Evolutionary conservation across 495 filamentous ascomycete genomes (phyloP), one percentile per base, ranked within the genome.

Genomic region (Penicillium ochrochloron): DNA sequence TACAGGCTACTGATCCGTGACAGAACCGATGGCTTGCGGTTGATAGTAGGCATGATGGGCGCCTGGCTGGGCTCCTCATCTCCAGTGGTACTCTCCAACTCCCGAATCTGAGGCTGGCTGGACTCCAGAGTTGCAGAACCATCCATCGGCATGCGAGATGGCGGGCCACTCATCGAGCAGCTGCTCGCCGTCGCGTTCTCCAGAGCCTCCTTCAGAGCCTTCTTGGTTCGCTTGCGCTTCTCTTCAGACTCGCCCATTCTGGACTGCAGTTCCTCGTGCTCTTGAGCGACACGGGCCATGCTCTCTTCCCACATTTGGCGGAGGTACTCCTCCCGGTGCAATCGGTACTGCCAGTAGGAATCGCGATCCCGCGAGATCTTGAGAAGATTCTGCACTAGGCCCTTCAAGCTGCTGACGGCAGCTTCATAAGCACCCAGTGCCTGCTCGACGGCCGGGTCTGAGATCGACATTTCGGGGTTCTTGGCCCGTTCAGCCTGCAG

Each of bases 301-400:
- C 93, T 98, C 65, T 98, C 96, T 79, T 99, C 95, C 95, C 96
- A 99, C 85, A 99, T 89, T 50, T 90, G 87, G 31, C 95, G 87
- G 70, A 97, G 87, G 71, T 94, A 87, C 35, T 87, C 88, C 75
- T 99, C 95, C 39, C 92, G 88, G 70, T 94, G 93, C 31, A 99
- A 84, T 17, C 95, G 88, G 73, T 95, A 94, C 74, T 97, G 93
- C 95, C 95, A 99, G 72, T 97, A 96, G 0, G 92, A 86, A 76
- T 99, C 95, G 31, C 96, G 89, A 69, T 99, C 95, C 61, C 90
- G 86, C 17, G 93, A 93, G 69, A 99, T 98, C 37, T 92, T 91
- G 14, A 97, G 78, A 4, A 98, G 85, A 73, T 96, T 93, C 6
- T 92, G 91, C 63, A 98, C 84, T 14, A 98, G 83, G 3, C 88